A percentile compares a stretch with the other conserved stretches of the same genome.
Conservation (phyloP, 75 land plant species). For the Picea glauca region DNA sequence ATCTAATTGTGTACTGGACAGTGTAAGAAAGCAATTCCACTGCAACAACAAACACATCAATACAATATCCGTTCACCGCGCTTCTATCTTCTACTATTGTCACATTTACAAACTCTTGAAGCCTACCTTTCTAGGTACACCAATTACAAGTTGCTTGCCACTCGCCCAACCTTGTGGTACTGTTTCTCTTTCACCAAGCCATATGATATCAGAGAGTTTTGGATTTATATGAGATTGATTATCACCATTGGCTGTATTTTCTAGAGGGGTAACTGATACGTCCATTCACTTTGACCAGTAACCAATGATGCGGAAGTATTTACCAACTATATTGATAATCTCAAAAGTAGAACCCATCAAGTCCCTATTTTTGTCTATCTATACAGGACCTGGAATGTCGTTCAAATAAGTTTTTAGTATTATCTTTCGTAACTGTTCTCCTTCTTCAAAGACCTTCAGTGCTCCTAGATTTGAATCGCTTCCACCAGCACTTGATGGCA, state of each 20-base stretch:
- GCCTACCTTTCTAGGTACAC: constrained; percentile 54
- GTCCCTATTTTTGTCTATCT: too few species aligned
- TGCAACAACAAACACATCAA: constrained; percentile 57
- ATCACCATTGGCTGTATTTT: constrained; percentile 15
- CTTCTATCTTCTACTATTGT: constrained; percentile 14
- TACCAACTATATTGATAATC: too few species aligned
- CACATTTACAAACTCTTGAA: constrained; percentile 37
- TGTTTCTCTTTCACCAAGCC: constrained; percentile 22
- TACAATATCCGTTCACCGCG: constrained; percentile 43
- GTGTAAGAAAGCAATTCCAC: constrained; percentile 34
- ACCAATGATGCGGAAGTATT: constrained; percentile 14
- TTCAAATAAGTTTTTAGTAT: too few species aligned
- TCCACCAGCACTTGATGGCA: too few species aligned
- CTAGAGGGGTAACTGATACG: constrained; percentile 8
- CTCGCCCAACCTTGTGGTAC: constrained; percentile 59
- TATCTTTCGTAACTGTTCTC: too few species aligned
- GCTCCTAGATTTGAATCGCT: too few species aligned
- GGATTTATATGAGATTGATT: background rate
- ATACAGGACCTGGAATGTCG: too few species aligned
- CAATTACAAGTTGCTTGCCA: constrained; percentile 46
- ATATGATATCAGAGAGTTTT: constrained; percentile 20
- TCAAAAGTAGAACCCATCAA: too few species aligned
- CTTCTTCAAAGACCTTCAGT: too few species aligned
- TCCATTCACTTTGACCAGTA: constrained; percentile 30
- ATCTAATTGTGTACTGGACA: constrained; percentile 29